Evolutionary conservation across 495 filamentous ascomycete species (phyloP), one percentile per base, ranked within the genome.

Genomic region (Clavariopsis aquatica): DNA sequence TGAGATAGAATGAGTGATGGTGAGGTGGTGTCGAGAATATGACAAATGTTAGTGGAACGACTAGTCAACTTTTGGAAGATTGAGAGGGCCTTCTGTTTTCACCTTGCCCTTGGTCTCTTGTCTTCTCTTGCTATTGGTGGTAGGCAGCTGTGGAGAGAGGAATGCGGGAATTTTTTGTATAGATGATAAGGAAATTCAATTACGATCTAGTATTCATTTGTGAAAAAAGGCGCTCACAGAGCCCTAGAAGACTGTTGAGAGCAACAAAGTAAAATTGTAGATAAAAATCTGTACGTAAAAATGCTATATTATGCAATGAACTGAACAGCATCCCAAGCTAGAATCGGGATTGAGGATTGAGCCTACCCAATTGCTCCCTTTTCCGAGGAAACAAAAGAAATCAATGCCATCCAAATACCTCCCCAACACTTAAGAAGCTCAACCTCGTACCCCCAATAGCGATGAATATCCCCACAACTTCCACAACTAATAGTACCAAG

Each of bases 351-450:
- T 9, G 5, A 24, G 47, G 24, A 43, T 43, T 17, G n/a, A 43
- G 38, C 38, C 38, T n/a, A n/a, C 13, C 34, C 9, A n/a, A 52
- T 34, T 56, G 22, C 51, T 8, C n/a, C 24, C n/a, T 22, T 31
- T 23, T 20, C 23, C 36, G 34, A 23, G n/a, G n/a, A n/a, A n/a
- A n/a, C n/a, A 49, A 6, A 23, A 22, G 19, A 9, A 5, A 24
- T 49, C 47, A 24, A 49, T n/a, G 45, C 64, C 64, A 70, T 34
- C 95, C 93, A 83, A 98, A 98, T 12, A 97, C 85, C 69, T 96
- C 91, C 4, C 84, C 85, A 26, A 97, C 86, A 71, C 91, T 92
- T 49, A 88, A 62, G 2, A 83, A 84, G 72, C 89, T 96, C 69
- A 78, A 84, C 61, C 92, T 79, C 29, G 91, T 82, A 6, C 88